Evolutionary conservation across 2,329 filamentous ascomycete genomes (phyloP), one percentile per base, ranked within the genome.

Genomic region (Ceratocystiopsis brevicomis): DNA sequence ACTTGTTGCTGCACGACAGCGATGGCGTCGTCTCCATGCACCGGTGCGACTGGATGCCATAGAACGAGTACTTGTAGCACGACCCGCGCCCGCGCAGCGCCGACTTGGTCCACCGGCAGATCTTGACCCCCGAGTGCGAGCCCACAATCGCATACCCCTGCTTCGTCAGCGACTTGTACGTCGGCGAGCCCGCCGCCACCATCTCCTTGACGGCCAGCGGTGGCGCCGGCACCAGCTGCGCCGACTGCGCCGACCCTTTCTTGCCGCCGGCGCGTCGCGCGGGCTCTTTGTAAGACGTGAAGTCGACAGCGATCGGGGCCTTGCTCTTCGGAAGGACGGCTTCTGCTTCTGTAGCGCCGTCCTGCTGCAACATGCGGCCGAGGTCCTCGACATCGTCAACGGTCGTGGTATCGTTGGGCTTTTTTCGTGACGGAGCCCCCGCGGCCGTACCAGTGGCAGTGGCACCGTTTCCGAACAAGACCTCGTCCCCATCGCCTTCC

Each of bases 1-100:
- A 96, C 60, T 98, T 96, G 66, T 96, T 96, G 49, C 81, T 90
- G 68, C 88, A 98, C 11, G 85, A 93, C 4, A 98, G 73, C 0
- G 87, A 94, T 0, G 88, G 88, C 0, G 88, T 96, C 2, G 88
- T 88, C 62, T 98, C 88, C 90, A 98, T 98, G 61, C 88, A 98
- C 48, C 93, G 80, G 56, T 98, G 90, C 0, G 87, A 95, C 50
- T 81, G 76, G 59, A 98, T 98, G 40, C 88, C 88, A 60, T 98
- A 98, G 60, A 98, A 93, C 0, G 84, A 93, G 61, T 77, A 95
- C 57, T 98, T 96, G 69, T 98, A 98, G 66, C 88, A 98, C 19
- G 84, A 93, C 5, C 88, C 90, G 37, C 88, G 79, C 13, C 88
- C 88, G 36, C 88, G 82, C 1, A 96, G 76, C 11, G 88, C 88